Evolutionary conservation across 495 filamentous ascomycete genomes (phyloP).

Genomic region (Neurospora hispaniola): DNA sequence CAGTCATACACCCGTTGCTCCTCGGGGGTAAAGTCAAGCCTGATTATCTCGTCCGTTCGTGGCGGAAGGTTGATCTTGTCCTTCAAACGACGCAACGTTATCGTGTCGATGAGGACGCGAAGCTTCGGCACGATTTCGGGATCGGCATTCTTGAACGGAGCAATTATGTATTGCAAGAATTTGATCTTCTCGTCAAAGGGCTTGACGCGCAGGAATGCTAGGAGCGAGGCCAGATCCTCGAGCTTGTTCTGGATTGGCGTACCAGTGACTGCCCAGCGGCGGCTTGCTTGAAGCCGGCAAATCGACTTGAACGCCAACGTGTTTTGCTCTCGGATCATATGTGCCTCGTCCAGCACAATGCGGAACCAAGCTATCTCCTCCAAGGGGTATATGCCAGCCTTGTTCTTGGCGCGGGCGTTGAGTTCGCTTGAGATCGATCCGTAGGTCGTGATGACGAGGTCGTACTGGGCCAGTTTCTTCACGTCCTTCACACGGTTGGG

Average conservation of each 20-base stretch:
- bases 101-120: conserved; percentile 81
- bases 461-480: conserved; percentile 56
- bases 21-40: conserved; percentile 42
- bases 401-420: conserved; percentile 45
- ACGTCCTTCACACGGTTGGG: conserved; percentile 56
- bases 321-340: conserved; percentile 77
- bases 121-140: conserved; percentile 74
- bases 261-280: conserved; percentile 92
- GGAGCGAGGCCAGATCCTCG: conserved; percentile 81
- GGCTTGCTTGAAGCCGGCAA: conserved; percentile 67
- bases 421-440: conserved; percentile 75
- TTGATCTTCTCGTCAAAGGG: conserved; percentile 72
- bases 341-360: conserved; percentile 91
- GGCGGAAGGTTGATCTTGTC: conserved; percentile 76
- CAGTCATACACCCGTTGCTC: conserved; percentile 47
- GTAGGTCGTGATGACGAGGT: conserved; percentile 89
- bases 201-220: conserved; percentile 75
- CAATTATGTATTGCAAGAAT: conserved; percentile 69
- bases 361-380: conserved; percentile 81
- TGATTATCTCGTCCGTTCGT: conserved; percentile 59
- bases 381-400: conserved; percentile 52
- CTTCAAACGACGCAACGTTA: conserved; percentile 87
- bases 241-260: conserved; percentile 87
- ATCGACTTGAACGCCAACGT: conserved; percentile 74
- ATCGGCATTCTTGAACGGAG: conserved; percentile 71